Evolutionary conservation across 176 grass and related monocot species (phyloP), one percentile per base, ranked within the genome.

Genomic region (Phoenix roebelenii): DNA sequence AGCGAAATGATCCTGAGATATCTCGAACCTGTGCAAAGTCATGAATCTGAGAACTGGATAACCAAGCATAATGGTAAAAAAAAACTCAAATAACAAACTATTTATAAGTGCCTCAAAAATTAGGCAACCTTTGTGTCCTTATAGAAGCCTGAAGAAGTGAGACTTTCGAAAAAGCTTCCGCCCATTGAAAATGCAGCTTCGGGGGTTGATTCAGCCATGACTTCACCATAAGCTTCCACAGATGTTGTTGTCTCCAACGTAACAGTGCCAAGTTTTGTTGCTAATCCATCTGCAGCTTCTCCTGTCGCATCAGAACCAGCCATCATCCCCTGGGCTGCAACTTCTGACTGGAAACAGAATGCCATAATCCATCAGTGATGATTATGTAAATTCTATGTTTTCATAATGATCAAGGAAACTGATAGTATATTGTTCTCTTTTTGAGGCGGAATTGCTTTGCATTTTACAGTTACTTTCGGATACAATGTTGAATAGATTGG

Each of bases 61-160:
- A 44, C 35, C 35, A 44, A 44, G 10, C 9, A 12, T 44, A 14
- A 12, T 44, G 35, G 35, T 44, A 30, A 44, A 44, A 35, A 7
- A 44, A 44, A 12, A 14, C 12, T 14, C 9, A 44, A 44, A 44
- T 44, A 44, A 12, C 9, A 12, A 44, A 44, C 9, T 5, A 7
- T 44, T 44, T 44, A 30, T 44, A 3, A 44, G 6, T 44, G 35
- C 35, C 35, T 44, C 35, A 44, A 90, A 70, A 59, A 49, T 18
- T 48, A 55, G 48, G 15, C 54, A 26, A 97, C 93, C 88, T 89
- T 93, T 72, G 85, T 98, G 57, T 83, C 93, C 67, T 93, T 98
- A 56, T 98, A 98, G 69, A 98, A 92, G 50, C 93, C 94, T 25
- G 94, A 98, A 7, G 82, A 93, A 67, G 85, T 98, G 26, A 98